Evolutionary conservation across 805 yeast genomes (phyloP), one percentile per base, ranked within the genome.

Genomic region (Barnettozyma sucrosica): DNA sequence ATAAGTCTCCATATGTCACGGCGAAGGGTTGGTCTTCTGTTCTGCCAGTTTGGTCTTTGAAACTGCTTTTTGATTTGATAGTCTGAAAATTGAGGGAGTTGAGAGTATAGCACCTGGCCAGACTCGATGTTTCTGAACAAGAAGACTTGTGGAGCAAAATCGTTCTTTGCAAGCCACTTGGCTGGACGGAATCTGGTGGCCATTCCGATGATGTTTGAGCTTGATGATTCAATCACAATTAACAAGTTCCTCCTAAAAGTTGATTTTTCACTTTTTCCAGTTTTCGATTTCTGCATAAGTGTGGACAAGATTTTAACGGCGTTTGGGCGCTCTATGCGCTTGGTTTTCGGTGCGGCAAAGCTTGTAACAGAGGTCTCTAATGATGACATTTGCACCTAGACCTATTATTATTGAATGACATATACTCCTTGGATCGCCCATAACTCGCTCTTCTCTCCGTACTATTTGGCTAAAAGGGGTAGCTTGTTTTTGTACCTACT

Each of bases 61-160:
- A 85, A 88, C 69, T 84, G 93, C 55, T 68, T 75, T 52, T 76
- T 77, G 50, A 65, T 55, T 50, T 57, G 65, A 46, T 59, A 60
- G 25, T 56, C 68, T 52, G 76, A 46, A 69, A 82, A 73, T 50
- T 72, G 74, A 36, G 96, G 93, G 11, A 85, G 77, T 67, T 90
- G 97, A 6, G 96, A 82, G 65, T 89, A 90, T 10, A 88, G 66
- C 18, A 89, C 95, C 70, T 90, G 97, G 5, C 97, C 97, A 36
- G 85, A 75, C 68, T 88, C 93, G 43, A 88, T 66, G 70, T 90
- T 89, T 63, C 93, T 79, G 72, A 86, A 92, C 38, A 89, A 67
- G 61, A 76, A 87, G 11, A 90, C 85, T 60, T 85, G 90, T 9
- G 97, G 96, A 3, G 88, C 95, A 64, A 79, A 78, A 9, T 79